These are phyloP conservation scores for Sugiyamaella americana DNA, from an alignment of 805 yeast genomes.

Conservation along the genomic window DNA sequence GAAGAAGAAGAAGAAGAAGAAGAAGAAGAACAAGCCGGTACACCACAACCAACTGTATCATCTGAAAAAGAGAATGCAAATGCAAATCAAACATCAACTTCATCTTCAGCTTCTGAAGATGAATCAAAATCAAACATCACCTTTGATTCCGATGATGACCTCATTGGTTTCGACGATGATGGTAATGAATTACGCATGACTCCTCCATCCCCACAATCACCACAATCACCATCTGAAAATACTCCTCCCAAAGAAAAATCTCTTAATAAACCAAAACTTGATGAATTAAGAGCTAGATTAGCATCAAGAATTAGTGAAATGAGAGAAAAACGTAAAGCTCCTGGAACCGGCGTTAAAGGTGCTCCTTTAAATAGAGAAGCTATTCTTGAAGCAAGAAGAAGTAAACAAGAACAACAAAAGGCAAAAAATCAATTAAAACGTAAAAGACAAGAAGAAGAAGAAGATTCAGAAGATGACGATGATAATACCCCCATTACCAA, in stretches of 20 bases:
- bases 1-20: conserved; percentile 28
- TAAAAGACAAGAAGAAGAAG: conserved; percentile 33
- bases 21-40: conserved; percentile 20
- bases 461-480: conserved; percentile 39
- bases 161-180: conserved; percentile 63
- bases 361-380: conserved; percentile 84
- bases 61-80: not conserved
- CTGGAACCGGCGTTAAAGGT: conserved; percentile 73
- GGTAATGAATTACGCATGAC: conserved; percentile 42
- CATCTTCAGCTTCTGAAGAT: conserved; percentile 4
- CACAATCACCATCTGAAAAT: conserved; percentile 8
- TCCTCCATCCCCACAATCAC: conserved; percentile 6
- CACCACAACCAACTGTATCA: not conserved
- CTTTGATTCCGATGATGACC: conserved; percentile 7
- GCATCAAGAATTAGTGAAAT: conserved; percentile 63
- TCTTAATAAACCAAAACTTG: conserved; percentile 39
- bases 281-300: conserved; percentile 69
- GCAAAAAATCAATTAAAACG: conserved; percentile 29
- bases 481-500: conserved; percentile 36
- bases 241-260: conserved; percentile 18
- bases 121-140: not conserved
- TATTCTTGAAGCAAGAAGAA: conserved; percentile 43
- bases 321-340: conserved; percentile 83
- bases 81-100: not conserved
- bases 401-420: conserved; percentile 36